These are phyloP conservation scores for Globisporangium emineosum DNA, from an alignment of 352 stramenopile genomes.

Conservation along the genomic window DNA sequence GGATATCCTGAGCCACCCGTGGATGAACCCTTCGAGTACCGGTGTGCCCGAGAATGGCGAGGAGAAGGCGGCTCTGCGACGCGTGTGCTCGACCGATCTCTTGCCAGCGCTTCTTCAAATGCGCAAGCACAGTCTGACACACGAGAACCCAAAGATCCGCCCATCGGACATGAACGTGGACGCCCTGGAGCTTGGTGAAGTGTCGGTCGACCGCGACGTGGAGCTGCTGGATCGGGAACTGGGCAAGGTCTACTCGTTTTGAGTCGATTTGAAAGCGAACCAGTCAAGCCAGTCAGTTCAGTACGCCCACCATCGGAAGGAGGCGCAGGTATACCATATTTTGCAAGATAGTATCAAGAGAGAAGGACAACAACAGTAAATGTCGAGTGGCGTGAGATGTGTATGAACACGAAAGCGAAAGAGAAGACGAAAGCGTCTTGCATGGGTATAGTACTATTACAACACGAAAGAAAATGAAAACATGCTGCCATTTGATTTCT, in stretches of 20 bases:
- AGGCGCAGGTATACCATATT: slow-evolving; percentile 20
- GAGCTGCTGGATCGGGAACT: slow-evolving; percentile 68
- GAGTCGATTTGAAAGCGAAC: slow-evolving; percentile 16
- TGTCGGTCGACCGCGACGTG: slow-evolving; percentile 57
- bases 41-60: slow-evolving; percentile 26
- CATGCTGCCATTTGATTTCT: background rate
- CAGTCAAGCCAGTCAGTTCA: slow-evolving; percentile 10
- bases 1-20: slow-evolving; percentile 70
- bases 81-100: slow-evolving; percentile 49
- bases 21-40: slow-evolving; percentile 55
- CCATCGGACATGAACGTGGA: slow-evolving; percentile 76
- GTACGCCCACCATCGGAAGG: background rate
- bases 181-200: slow-evolving; percentile 45
- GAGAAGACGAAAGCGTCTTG: slow-evolving; percentile 10
- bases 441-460: slow-evolving; percentile 40
- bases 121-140: slow-evolving; percentile 69
- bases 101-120: slow-evolving; percentile 68
- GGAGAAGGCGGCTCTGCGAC: slow-evolving; percentile 23
- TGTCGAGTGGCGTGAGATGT: slow-evolving; percentile 3
- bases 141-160: slow-evolving; percentile 66
- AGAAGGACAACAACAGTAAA: background rate
- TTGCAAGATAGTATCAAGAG: slow-evolving; percentile 2
- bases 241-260: slow-evolving; percentile 49
- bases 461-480: slow-evolving; percentile 14
- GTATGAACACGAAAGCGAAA: background rate